Evolutionary conservation across 495 filamentous ascomycete genomes (phyloP), one percentile per base, ranked within the genome.

Genomic region (Daldinia grandis): DNA sequence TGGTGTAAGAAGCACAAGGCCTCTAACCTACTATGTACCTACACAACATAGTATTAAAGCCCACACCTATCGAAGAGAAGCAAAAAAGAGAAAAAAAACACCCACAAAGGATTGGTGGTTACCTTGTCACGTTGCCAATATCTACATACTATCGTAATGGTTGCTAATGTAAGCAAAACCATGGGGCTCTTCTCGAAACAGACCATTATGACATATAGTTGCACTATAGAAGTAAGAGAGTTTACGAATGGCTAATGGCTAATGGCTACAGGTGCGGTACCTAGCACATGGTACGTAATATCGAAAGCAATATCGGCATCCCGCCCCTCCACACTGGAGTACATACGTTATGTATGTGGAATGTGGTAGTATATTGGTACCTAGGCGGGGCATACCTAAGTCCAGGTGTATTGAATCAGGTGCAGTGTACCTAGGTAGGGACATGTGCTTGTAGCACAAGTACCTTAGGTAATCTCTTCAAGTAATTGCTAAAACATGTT

Each of bases 211-310:
- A 47, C 42, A 47, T 47, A 24, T 47, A 24, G 15, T 19, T 21
- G 40, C 17, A 17, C 17, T 47, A 7, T 21, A 17, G 21, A 19
- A 10, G n/a, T 44, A 44, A 44, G 6, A 37, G 35, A 5, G 49
- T 51, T 57, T 50, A 30, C 4, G 15, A 2, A 19, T 51, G 58
- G 64, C 44, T 60, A 2, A 19, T 51, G 58, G 64, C 44, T 60
- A 42, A 50, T 58, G 50, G 64, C 44, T 60, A 60, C 64, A 55
- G 40, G 27, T 30, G 44, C 21, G 44, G 25, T 53, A 66, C 54
- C 19, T 59, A 40, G 28, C 42, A 38, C 28, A 47, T 47, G 42
- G 42, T 47, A 47, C 19, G 17, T 47, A 47, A 47, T 47, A 47
- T 47, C 42, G 17, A 33, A 65, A 65, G 42, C 42, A 58, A 58